Conservation (phyloP, 805 yeast species). For the Zygoascus biomembranicola region DNA sequence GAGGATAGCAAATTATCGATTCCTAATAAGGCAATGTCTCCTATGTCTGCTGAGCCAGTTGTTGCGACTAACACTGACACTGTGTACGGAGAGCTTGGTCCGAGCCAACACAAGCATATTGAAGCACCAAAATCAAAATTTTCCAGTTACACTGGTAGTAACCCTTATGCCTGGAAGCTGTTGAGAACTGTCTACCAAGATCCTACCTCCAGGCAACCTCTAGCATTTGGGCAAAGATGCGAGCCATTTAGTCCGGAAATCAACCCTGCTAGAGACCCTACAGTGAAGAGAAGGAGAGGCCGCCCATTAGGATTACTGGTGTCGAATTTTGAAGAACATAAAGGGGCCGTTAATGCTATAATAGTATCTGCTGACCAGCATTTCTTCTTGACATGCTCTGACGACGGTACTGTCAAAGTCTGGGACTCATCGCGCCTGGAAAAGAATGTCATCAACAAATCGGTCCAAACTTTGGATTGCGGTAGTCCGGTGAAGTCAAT, state of each 20-base stretch:
- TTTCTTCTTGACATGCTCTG: slow-evolving; percentile 71
- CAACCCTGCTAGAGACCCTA: background rate
- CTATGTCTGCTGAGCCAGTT: slow-evolving; percentile 3
- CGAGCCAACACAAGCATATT: slow-evolving; percentile 1
- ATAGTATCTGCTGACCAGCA: slow-evolving; percentile 53
- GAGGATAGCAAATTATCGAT: background rate
- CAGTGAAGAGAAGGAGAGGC: slow-evolving; percentile 19
- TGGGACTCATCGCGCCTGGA: slow-evolving; percentile 72
- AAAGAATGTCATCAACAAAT: slow-evolving; percentile 38
- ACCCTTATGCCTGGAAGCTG: slow-evolving; percentile 53
- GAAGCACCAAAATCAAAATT: slow-evolving; percentile 24
- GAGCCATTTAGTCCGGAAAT: background rate
- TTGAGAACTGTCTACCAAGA: slow-evolving; percentile 46
- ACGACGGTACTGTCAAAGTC: slow-evolving; percentile 58
- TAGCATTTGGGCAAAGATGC: slow-evolving; percentile 53
- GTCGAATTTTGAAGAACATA: slow-evolving; percentile 56
- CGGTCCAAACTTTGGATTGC: slow-evolving; percentile 22
- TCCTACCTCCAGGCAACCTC: slow-evolving; percentile 47
- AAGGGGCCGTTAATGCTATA: slow-evolving; percentile 48
- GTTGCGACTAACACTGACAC: slow-evolving; percentile 12
- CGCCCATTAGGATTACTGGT: slow-evolving; percentile 47
- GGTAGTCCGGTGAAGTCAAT: slow-evolving; percentile 20
- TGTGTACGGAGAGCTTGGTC: slow-evolving; percentile 16
- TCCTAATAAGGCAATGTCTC: background rate
- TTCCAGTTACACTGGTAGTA: slow-evolving; percentile 56